Evolutionary conservation across 1,284 basidiomycete species (phyloP).

Genomic region (Rhodotorula sp.): DNA sequence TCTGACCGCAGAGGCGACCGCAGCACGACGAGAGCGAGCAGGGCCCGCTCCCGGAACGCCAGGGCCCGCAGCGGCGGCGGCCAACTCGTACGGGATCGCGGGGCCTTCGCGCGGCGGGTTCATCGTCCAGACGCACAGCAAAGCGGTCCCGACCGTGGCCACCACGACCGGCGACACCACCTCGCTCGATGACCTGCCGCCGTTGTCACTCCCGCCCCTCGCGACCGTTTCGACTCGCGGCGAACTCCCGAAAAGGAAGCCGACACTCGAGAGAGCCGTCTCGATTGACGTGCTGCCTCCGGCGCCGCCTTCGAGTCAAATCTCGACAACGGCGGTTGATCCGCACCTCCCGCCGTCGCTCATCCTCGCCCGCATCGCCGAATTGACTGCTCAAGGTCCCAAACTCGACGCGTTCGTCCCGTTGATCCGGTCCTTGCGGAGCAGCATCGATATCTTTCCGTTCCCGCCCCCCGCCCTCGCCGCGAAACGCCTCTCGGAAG

Average conservation of each 20-base stretch:
- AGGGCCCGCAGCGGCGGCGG: background rate
- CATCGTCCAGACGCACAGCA: constrained; percentile 32
- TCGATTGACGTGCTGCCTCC: constrained; percentile 14
- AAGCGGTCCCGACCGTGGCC: constrained; percentile 35
- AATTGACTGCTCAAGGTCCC: background rate
- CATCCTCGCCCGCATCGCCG: constrained; percentile 32
- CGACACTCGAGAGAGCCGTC: constrained; percentile 16
- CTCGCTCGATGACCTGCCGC: constrained; percentile 16
- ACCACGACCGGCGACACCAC: constrained; percentile 25
- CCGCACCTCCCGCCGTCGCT: constrained; percentile 30
- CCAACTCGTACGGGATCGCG: constrained; percentile 5
- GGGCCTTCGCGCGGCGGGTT: constrained; percentile 39
- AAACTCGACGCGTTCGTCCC: constrained; percentile 8
- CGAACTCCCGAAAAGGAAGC: background rate
- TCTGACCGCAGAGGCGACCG: constrained; percentile 1
- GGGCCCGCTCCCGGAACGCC: background rate
- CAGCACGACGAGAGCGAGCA: constrained; percentile 2
- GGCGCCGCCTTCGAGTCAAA: constrained; percentile 12
- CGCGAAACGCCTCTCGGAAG: constrained; percentile 9
- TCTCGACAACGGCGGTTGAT: background rate
- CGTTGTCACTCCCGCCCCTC: constrained; percentile 3
- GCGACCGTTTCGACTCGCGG: background rate
- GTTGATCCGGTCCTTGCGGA: constrained; percentile 28
- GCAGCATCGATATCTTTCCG: constrained; percentile 35
- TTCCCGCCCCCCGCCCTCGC: constrained; percentile 39